Conservation (phyloP, 2,329 filamentous ascomycete genomes). For the Teratosphaeria nubilosa region DNA sequence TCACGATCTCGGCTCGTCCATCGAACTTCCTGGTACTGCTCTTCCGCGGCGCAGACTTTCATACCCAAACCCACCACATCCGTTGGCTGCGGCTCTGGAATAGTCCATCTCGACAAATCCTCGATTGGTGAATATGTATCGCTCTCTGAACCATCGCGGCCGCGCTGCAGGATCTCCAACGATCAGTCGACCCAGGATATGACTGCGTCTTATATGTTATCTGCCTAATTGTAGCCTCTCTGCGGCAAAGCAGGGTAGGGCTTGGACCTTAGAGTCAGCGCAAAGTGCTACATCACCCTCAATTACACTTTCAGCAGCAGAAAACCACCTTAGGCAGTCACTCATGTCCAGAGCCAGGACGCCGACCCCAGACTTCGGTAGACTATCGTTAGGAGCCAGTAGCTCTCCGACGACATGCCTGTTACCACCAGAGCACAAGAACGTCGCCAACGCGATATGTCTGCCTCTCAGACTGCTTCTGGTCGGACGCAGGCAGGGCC, state of each 20-base stretch:
- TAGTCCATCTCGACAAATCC: background rate
- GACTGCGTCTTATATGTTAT: background rate
- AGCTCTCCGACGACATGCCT: conserved; percentile 1
- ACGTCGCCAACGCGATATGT: background rate
- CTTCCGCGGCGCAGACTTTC: background rate
- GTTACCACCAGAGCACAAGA: conserved; percentile 1
- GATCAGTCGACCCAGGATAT: background rate
- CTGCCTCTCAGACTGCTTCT: conserved; percentile 1
- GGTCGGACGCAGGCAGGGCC: background rate
- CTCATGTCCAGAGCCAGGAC: conserved; percentile 2
- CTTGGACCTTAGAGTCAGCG: background rate
- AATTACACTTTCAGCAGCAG: background rate
- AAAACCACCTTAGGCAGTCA: background rate
- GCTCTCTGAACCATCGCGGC: background rate
- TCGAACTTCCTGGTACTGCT: background rate
- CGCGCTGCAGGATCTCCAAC: background rate
- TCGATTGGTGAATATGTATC: background rate
- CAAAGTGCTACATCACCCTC: background rate
- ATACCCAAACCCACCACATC: background rate
- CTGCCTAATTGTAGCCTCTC: background rate
- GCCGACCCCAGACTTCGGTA: conserved; percentile 2
- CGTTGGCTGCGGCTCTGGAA: background rate
- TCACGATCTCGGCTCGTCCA: background rate
- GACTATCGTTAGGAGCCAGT: background rate
- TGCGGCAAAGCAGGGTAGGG: background rate